Base-by-base conservation (phyloP, 2,329 filamentous ascomycete species). In the Hysterium pulicare region DNA sequence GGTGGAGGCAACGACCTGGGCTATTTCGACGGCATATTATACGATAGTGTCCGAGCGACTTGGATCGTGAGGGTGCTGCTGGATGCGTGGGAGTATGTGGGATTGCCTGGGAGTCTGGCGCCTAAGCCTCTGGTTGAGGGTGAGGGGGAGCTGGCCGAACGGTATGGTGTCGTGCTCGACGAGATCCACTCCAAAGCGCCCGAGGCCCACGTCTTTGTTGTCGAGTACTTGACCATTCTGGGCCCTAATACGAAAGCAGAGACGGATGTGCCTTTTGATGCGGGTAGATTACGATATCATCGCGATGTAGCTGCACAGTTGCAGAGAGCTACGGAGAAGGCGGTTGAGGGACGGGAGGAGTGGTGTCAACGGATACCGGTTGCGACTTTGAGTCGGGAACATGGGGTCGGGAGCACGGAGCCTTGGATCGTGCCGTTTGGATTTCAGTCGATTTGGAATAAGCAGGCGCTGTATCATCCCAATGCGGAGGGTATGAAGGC, bases 161-260 rank as follows among this genome's bases (percentile, higher is more conserved):
- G 24, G 7, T 28, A 28, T 13, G 24, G 24, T 7, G 24, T 13
- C 13, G 24, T 28, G 7, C 24, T 28, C 13, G 24, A 28, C 24
- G 24, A 7, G 7, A 39, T 46, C 1, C 34, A 44, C 15, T 16
- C 1, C 0, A 34, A 24, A 8, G 40, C 35, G n/a, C 40, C 44
- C 6, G 31, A 40, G 2, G 44, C 44, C 8, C 36, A 31, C 2
- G 30, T 46, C 2, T 31, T 32, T n/a, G 3, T 44, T 6, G 44
- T 44, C 0, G 40, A 43, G 15, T 46, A 46, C 21, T 17, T 46
- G 7, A 46, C 44, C 10, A 23, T 44, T 15, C 34, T 46, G 16
- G 35, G 41, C 6, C 22, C 21, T 6, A 24, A 33, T 40, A 24
- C 21, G 17, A 7, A 8, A 23, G n/a, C 38, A 8, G 15, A 13